Evolutionary conservation across 345 rosid genomes (phyloP), one percentile per base, ranked within the genome.

Genomic region (Gossypium bickii): DNA sequence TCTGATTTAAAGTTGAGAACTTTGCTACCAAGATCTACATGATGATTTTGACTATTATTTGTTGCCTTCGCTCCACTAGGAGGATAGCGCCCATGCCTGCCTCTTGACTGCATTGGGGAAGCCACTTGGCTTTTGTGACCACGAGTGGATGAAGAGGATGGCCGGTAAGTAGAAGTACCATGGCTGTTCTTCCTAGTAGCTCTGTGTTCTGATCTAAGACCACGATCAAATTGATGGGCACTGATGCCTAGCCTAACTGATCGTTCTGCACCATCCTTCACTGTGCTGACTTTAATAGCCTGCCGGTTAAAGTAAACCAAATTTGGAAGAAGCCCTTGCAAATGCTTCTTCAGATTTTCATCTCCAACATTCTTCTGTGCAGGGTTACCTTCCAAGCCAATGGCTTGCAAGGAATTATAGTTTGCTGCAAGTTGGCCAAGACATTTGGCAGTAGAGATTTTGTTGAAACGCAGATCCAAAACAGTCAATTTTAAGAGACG

Each of bases 381-480:
- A 25, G 98, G 97, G 81, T 93, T 95, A 70, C 98, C 99, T 80
- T 95, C 98, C 88, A 95, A 79, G 90, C 96, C 90, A 78, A 93
- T 88, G 72, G 97, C 97, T 80, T 93, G 99, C 80, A 95, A 82
- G 62, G 99, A 93, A 73, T 78, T 91, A 89, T 91, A 91, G 82
- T 93, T 93, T n/a, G 99, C 97, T 16, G 99, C 98, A 9, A 95
- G 97, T 82, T 90, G 98, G 73, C 97, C 98, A 4, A 95, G 88
- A 73, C 88, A 84, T 82, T 93, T 95, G 68, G 97, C 83, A 5
- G 94, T 90, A 6, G 97, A 87, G 72, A 95, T 85, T 83, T 93
- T 95, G 84, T 95, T 95, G 89, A 82, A 90, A 56, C 97, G 97
- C 74, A 95, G 81, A 82, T 93, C 99, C 81, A 95, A 82, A 24